Conservation (phyloP, 2,329 filamentous ascomycete species). For the Pestalotiopsis fici region DNA sequence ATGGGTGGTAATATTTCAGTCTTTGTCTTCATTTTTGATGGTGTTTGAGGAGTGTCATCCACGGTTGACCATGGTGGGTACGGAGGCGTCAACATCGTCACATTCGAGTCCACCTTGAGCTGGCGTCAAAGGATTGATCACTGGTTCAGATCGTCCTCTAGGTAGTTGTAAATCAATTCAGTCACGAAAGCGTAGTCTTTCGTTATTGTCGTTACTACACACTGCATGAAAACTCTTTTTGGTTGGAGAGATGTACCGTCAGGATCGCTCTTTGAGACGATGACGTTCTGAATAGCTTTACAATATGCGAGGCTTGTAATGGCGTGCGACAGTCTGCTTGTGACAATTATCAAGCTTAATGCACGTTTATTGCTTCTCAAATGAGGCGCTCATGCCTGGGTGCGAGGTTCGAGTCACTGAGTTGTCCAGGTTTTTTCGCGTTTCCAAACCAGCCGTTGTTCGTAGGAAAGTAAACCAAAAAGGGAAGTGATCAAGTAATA, state of each 20-base stretch:
- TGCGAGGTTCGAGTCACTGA: too few species aligned
- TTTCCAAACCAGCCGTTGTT: too few species aligned
- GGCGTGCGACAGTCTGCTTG: too few species aligned
- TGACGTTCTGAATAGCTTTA: not conserved
- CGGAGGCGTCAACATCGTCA: slow-evolving; percentile 1
- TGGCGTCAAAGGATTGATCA: slow-evolving; percentile 6
- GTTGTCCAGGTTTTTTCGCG: too few species aligned
- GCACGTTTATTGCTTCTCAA: too few species aligned
- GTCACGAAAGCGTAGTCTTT: slow-evolving; percentile 1
- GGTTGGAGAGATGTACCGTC: not conserved
- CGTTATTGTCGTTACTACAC: not conserved
- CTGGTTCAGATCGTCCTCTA: not conserved
- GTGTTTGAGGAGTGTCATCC: slow-evolving; percentile 2
- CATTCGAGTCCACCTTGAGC: not conserved
- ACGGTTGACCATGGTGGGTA: slow-evolving; percentile 6
- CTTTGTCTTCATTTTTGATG: not conserved
- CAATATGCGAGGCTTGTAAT: not conserved
- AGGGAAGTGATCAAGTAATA: too few species aligned
- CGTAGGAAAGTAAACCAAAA: too few species aligned
- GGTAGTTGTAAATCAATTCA: slow-evolving; percentile 6
- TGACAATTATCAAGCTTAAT: too few species aligned
- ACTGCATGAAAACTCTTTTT: not conserved
- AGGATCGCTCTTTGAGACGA: not conserved
- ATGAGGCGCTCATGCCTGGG: too few species aligned
- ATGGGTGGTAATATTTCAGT: not conserved